Conservation (phyloP, 345 rosid genomes). For the Mangifera indica region DNA sequence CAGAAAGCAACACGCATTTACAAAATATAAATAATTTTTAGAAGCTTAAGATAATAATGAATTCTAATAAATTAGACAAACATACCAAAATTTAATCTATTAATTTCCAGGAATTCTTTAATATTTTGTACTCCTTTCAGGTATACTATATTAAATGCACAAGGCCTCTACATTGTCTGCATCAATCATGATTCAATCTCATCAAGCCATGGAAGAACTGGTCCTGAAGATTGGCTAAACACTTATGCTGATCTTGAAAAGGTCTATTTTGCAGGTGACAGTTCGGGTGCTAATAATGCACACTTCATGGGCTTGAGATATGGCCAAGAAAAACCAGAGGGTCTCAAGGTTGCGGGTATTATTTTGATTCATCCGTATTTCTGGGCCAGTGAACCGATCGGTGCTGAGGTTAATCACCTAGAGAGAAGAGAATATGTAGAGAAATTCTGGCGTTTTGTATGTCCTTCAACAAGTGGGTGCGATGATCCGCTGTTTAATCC, state of each 20-base stretch:
- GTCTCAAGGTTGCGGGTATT: conserved; percentile 16
- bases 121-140: too few relatives aligned
- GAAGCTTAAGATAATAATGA: too few relatives aligned
- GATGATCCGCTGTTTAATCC: conserved; percentile 53
- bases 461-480: conserved; percentile 37
- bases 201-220: conserved; percentile 27
- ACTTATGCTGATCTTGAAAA: conserved; percentile 19
- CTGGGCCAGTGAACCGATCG: conserved; percentile 27
- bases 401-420: not conserved
- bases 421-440: not conserved
- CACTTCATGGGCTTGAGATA: conserved; percentile 32
- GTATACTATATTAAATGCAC: too few relatives aligned
- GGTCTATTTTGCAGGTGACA: conserved; percentile 40
- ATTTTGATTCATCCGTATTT: conserved; percentile 28
- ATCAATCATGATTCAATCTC: not conserved
- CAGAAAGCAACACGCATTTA: too few relatives aligned
- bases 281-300: conserved; percentile 39
- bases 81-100: too few relatives aligned
- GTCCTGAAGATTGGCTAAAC: conserved; percentile 41
- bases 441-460: conserved; percentile 21
- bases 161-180: not conserved
- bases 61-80: too few relatives aligned
- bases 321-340: conserved; percentile 14
- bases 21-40: too few relatives aligned
- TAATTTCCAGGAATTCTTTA: too few relatives aligned